phyloP scores from a whole-genome alignment of 306 rosid species.

The Erythrophleum fordii region DNA sequence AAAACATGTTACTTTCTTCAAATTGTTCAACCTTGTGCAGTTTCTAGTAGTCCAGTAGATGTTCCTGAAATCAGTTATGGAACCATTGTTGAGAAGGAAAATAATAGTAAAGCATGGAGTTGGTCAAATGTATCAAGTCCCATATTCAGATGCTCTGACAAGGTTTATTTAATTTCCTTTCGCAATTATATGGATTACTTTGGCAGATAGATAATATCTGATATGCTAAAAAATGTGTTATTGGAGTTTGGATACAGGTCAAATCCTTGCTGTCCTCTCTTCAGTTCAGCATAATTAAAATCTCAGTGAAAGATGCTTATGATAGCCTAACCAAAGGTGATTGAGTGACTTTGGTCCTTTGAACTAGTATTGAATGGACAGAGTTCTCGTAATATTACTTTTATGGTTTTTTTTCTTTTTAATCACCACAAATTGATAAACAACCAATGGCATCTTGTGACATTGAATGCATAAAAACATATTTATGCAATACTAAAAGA shows the following conservation, averaged over 20 bases:
- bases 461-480: background rate
- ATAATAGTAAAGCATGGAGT: constrained; percentile 61
- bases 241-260: constrained; percentile 59
- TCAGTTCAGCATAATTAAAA: constrained; percentile 66
- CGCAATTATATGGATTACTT: background rate
- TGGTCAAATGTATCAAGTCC: constrained; percentile 77
- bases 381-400: constrained; percentile 9
- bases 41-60: constrained; percentile 86
- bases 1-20: constrained; percentile 4
- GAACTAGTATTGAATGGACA: constrained; percentile 27
- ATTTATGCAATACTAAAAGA: background rate
- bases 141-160: constrained; percentile 64
- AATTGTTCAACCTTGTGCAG: constrained; percentile 53
- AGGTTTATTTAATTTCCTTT: constrained; percentile 58
- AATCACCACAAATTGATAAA: constrained; percentile 16
- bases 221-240: constrained; percentile 32
- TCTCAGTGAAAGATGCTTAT: constrained; percentile 77
- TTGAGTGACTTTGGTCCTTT: constrained; percentile 27
- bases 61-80: constrained; percentile 88
- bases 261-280: constrained; percentile 71
- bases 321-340: constrained; percentile 72
- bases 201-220: constrained; percentile 27
- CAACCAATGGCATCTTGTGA: constrained; percentile 3
- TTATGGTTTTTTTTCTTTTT: constrained; percentile 23
- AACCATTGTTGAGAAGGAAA: constrained; percentile 56